Evolutionary conservation across 768 basidiomycete genomes (phyloP), one percentile per base, ranked within the genome.

Genomic region (Phaffia australis): DNA sequence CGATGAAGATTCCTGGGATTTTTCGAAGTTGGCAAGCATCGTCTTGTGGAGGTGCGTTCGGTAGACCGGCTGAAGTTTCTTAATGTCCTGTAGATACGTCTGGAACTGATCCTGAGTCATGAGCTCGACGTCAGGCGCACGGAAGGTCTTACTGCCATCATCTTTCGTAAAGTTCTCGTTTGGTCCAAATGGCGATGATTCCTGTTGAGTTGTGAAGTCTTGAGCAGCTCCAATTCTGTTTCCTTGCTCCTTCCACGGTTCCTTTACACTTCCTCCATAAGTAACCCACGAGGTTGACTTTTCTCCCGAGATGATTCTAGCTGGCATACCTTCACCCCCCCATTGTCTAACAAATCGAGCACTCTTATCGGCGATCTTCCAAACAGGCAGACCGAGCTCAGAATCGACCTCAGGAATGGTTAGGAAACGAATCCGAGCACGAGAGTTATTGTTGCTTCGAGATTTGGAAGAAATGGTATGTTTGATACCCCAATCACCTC

Each of bases 401-500:
- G 59, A 61, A 23, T 67, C 66, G 55, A 67, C 60, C 55, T 67
- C 66, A 2, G 66, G 60, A 49, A 67, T 55, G 59, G 66, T 60
- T 32, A 67, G 42, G 60, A 49, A 35, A 9, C 23, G 21, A 23
- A 63, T 21, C 18, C n/a, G 2, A 6, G n/a, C 7, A 1, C 54
- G 51, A 11, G 56, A 19, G 55, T 48, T 32, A 42, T 4, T 42
- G 11, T 42, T 42, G 35, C 35, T 42, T 42, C 35, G 35, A 11
- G 35, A 42, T 42, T 42, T 42, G n/a, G 65, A 23, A 15, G 56
- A 47, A 6, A 63, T 3, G 23, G 11, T 1, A 27, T 61, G 21
- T 49, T 67, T 67, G 60, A 63, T n/a, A 18, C 66, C 66, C 66
- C 66, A 67, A 61, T 67, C 66, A 49, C 55, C 54, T 27, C 42